Base-by-base conservation (phyloP, 495 filamentous ascomycete genomes). In the Stereocaulon alpinum region DNA sequence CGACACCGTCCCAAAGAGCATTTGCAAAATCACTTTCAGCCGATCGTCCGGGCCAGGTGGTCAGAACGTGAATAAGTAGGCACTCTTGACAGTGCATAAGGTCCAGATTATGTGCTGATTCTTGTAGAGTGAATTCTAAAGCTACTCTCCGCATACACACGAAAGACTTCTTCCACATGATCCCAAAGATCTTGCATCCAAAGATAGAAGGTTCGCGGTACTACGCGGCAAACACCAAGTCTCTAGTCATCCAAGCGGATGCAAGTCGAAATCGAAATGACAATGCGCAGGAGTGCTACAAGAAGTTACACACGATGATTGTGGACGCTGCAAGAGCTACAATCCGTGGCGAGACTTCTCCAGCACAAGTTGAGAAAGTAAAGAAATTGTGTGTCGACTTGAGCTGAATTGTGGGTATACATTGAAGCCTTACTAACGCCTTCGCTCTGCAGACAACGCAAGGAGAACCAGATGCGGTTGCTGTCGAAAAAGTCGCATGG, bases 61-160 rank as follows among this genome's bases (percentile, higher is more conserved):
- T 6, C 93, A 98, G 68, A 92, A 96, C 73, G 89, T 93, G 47
- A 98, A 98, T 72, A 96, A 96, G 92, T 96, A 76, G 6, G 12
- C 61, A 82, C 76, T 60, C 52, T 45, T n/a, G 6, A 32, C 42
- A 18, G 12, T 41, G 15, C 30, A 3, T 9, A 12, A 22, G 11
- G 22, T 17, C 12, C 40, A 58, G 51, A n/a, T 40, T 14, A 43
- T 40, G 3, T 37, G 53, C 40, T 58, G 11, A 49, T 32, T 27
- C 55, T 6, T 18, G 55, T 64, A 98, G 93, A 71, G 89, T 94
- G 29, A 93, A 91, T 69, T 88, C 88, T 17, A 98, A 98, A 72
- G 93, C 91, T 12, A 96, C 88, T 17, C 69, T 89, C 69, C 87
- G 73, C 68, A 75, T 80, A 72, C 72, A 83, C 34, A 67, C 87